Conservation (phyloP, 257 asterid genomes). For the Primulina eburnea region DNA sequence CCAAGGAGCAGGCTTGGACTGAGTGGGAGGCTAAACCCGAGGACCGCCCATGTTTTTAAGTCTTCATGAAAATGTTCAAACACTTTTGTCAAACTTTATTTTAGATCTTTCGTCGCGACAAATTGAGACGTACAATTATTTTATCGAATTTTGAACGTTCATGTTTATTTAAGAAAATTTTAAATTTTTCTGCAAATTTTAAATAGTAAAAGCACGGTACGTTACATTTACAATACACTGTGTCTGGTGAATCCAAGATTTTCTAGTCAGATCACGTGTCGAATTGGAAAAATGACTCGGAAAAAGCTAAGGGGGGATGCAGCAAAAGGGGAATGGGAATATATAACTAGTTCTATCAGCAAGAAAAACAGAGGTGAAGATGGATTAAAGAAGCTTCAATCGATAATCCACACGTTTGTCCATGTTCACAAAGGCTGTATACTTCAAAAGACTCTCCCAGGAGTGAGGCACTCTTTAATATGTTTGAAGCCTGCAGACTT, state of each 20-base stretch:
- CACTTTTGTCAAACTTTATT: no score
- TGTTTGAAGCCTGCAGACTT: constrained; percentile 48
- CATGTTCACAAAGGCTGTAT: constrained; percentile 57
- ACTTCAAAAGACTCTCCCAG: constrained; percentile 60
- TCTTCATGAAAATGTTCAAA: no score
- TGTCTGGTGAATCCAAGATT: constrained; percentile 59
- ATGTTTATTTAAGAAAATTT: no score
- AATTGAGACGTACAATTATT: no score
- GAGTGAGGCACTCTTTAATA: constrained; percentile 47
- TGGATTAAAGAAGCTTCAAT: constrained; percentile 38
- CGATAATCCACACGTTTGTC: constrained; percentile 57
- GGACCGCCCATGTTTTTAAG: no score
- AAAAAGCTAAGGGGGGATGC: constrained; percentile 12
- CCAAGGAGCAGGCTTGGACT: no score
- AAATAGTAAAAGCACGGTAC: no score
- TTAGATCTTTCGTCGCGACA: no score
- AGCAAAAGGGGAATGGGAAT: constrained; percentile 35
- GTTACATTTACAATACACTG: constrained; percentile 66
- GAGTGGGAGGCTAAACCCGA: no score
- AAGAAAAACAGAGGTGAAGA: constrained; percentile 17
- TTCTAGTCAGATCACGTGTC: constrained; percentile 11
- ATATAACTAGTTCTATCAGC: constrained; percentile 37
- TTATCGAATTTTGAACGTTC: no score
- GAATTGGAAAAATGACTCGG: not conserved
- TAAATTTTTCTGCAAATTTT: no score